A percentile compares a stretch with the other conserved stretches of the same genome.
Evolutionary conservation across 106 monocot species (phyloP).

Genomic region (Dendrobium catenatum): DNA sequence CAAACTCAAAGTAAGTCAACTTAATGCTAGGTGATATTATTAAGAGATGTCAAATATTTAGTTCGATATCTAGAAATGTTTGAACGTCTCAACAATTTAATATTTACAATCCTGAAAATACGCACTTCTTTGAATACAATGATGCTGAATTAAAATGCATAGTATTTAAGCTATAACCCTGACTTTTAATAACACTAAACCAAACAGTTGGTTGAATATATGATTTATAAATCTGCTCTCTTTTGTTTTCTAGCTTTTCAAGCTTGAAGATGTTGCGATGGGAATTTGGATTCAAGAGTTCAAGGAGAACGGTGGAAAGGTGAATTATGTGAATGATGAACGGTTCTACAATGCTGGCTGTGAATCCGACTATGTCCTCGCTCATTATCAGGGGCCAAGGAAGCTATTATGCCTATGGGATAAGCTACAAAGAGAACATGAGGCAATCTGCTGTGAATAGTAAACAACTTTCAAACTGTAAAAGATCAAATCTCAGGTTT

Average conservation of each 20-base stretch:
- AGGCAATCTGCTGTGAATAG: constrained; percentile 71
- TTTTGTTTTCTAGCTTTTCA: constrained; percentile 48
- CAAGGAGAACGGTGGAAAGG: constrained; percentile 43
- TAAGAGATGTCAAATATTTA: no score
- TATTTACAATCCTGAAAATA: no score
- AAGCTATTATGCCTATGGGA: constrained; percentile 82
- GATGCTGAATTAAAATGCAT: no score
- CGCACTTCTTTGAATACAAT: no score
- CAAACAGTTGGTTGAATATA: no score
- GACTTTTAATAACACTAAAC: no score
- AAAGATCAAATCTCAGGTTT: neutral
- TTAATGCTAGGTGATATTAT: neutral
- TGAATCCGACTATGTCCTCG: constrained; percentile 64
- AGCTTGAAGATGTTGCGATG: constrained; percentile 94
- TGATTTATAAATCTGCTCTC: no score
- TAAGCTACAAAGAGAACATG: constrained; percentile 45
- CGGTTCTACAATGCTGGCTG: constrained; percentile 57
- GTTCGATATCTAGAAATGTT: no score
- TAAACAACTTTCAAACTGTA: neutral
- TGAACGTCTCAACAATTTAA: no score
- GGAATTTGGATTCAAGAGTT: constrained; percentile 87
- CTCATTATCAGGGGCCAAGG: constrained; percentile 82
- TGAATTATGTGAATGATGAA: constrained; percentile 61
- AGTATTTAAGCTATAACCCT: no score
- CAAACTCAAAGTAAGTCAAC: constrained; percentile 51